Percentiles rank a stretch among this genome's conserved stretches.
These are phyloP conservation scores for Crithidia brevicula DNA, from an alignment of 208 protist genomes.

Conservation along the genomic window DNA sequence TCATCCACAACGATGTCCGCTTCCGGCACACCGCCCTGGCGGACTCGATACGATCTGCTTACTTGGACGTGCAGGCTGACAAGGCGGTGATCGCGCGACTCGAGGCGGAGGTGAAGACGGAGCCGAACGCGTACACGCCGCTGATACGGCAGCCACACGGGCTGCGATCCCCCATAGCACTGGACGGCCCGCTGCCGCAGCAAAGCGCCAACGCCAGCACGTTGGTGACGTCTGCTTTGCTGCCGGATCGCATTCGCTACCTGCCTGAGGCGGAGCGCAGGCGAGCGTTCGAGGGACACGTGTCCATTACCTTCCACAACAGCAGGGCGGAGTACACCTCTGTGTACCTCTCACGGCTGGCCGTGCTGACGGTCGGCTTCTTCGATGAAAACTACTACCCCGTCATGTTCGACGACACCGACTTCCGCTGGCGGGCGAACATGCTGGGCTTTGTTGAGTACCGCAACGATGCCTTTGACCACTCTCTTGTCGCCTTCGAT, in stretches of 20 bases:
- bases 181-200: slow-evolving; percentile 26
- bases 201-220: slow-evolving; percentile 8
- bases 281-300: slow-evolving; percentile 2
- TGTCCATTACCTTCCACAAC: slow-evolving; percentile 35
- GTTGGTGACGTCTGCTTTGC: slow-evolving; percentile 44
- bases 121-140: slow-evolving; percentile 36
- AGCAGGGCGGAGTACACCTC: slow-evolving; percentile 16
- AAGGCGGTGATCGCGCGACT: slow-evolving; percentile 23
- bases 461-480: background rate
- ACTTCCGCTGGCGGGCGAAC: slow-evolving; percentile 39
- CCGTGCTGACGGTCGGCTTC: slow-evolving; percentile 46
- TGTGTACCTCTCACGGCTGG: slow-evolving; percentile 46
- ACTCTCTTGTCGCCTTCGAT: slow-evolving; percentile 28
- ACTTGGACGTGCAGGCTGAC: slow-evolving; percentile 26
- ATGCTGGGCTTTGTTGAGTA: slow-evolving; percentile 40
- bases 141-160: slow-evolving; percentile 24
- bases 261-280: slow-evolving; percentile 6
- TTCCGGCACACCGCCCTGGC: slow-evolving; percentile 3
- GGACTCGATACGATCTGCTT: slow-evolving; percentile 21
- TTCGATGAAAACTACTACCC: slow-evolving; percentile 69
- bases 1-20: slow-evolving; percentile 40
- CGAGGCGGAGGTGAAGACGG: slow-evolving; percentile 35
- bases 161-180: slow-evolving; percentile 24
- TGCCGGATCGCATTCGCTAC: slow-evolving; percentile 54
- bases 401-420: slow-evolving; percentile 47